Evolutionary conservation across 345 rosid species (phyloP), one percentile per base, ranked within the genome.

Genomic region (Heritiera fomes): DNA sequence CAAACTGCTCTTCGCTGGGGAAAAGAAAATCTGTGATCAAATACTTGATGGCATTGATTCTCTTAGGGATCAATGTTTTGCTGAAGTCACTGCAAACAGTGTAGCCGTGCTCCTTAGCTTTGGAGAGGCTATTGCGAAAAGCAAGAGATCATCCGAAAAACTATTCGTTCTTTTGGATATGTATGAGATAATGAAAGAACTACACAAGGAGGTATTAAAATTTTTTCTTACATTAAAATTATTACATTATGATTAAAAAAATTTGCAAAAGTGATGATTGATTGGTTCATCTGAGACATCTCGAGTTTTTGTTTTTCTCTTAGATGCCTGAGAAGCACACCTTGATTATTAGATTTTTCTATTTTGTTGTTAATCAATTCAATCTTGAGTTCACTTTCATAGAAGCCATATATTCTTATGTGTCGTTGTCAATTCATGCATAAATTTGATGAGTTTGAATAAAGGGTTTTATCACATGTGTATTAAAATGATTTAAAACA

Each of bases 171-270:
- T 94, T 66, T 75, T 96, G 75, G 99, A 96, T 85, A 96, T 96
- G 99, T 96, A 90, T 68, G 99, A 96, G 90, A 94, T 94, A 61
- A 91, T 96, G 99, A 86, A 97, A 83, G 99, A 94, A 85, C 90
- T 94, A 79, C 91, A 90, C 75, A 86, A 94, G 40, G 99, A 90
- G 97, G 99, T 96, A 92, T 50, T 65, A 59, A 23, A 77, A 73
- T 65, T 55, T 72, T 81, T 76, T 32, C 34, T 46, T 46, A 50
- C 56, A 28, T 23, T 72, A 46, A 53, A 59, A 38, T 49, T 53
- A 15, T 15, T 53, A 53, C 52, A 34, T 12, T 34, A 46, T 76
- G 65, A 78, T 71, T 18, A 64, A 34, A 41, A 61, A 61, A 30
- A 62, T 73, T 7, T 63, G 13, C 23, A 63, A 50, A 6, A 63